A percentile compares a stretch with the other conserved stretches of the same genome.
These are phyloP conservation scores for Phaffia rhodozyma DNA, from an alignment of 1,284 basidiomycete species.

Conservation along the genomic window DNA sequence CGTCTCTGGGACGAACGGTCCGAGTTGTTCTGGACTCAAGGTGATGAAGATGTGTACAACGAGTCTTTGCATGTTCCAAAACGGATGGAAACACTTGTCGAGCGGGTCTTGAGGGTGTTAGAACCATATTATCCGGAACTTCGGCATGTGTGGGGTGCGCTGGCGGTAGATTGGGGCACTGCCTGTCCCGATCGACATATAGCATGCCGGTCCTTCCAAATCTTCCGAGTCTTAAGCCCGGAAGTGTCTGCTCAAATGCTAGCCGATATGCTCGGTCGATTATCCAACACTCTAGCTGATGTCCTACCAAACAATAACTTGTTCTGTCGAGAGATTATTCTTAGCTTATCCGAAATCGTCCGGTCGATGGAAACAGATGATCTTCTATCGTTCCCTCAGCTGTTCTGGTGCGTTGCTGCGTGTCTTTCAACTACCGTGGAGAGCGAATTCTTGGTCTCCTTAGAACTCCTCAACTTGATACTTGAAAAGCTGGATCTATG, in stretches of 20 bases:
- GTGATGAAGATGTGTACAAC: conserved; percentile 32
- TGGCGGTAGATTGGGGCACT: conserved; percentile 75
- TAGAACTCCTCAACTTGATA: conserved; percentile 56
- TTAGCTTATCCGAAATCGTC: conserved; percentile 60
- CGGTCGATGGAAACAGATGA: conserved; percentile 48
- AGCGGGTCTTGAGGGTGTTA: conserved; percentile 55
- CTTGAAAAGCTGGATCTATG: conserved; percentile 64
- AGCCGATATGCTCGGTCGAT: conserved; percentile 64
- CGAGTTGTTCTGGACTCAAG: conserved; percentile 58
- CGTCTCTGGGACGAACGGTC: conserved; percentile 51
- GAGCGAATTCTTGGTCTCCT: conserved; percentile 59
- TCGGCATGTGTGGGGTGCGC: conserved; percentile 62
- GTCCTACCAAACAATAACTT: conserved; percentile 56
- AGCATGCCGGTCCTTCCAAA: conserved; percentile 78
- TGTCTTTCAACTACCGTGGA: conserved; percentile 75
- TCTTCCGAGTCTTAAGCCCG: conserved; percentile 75
- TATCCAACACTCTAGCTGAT: conserved; percentile 73
- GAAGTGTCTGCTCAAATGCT: conserved; percentile 59
- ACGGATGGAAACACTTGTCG: conserved; percentile 59
- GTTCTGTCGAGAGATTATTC: conserved; percentile 73
- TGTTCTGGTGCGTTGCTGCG: conserved; percentile 78
- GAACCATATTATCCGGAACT: conserved; percentile 56
- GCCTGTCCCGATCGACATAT: conserved; percentile 72
- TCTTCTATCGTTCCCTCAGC: conserved; percentile 54
- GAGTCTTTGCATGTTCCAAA: conserved; percentile 37